Base-by-base conservation (phyloP, 169 alveolate genomes). In the Perkinsus chesapeaki region DNA sequence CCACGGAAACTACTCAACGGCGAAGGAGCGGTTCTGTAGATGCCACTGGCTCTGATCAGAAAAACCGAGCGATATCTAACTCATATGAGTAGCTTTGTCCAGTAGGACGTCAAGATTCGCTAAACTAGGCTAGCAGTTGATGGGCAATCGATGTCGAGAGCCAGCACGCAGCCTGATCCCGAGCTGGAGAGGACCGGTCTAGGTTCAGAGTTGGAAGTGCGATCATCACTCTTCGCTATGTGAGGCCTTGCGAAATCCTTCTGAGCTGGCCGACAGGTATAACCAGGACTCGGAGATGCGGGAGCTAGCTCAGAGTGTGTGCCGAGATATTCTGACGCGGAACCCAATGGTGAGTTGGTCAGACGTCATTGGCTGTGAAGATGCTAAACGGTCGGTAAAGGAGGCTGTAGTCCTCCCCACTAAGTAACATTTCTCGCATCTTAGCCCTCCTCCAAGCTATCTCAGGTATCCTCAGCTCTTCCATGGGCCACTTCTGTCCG, bases 371-470 rank as follows among this genome's bases (percentile, higher is more conserved):
- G 99, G 98, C 39, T 95, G 97, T 37, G 97, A 96, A 38, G 96
- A 95, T 39, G 99, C 99, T 12, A 98, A 98, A 95, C 92, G 97
- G n/a, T 94, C 97, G 20, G 94, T 98, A 93, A 97, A 97, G 93
- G 99, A 98, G 96, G 98, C 99, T 0, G 99, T 98, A 36, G 94
- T 98, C 60, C 94, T 98, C 95, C 99, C 99, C 0, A 91, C 97
- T 92, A 95, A 96, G 91, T 96, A 97, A 47, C 72, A 10, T 47
- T 47, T 19, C 72, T 47, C 72, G 27, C 72, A 47, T 47, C n/a
- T n/a, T n/a, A n/a, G 72, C 72, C 72, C 19, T 10, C 72, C 72
- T 19, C 72, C 27, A 47, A 47, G 9, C 72, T 47, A 9, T 19
- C 72, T 19, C 23, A 60, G 82, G 31, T 60, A 12, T 94, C 99